Evolutionary conservation across 306 rosid genomes (phyloP), one percentile per base, ranked within the genome.

Genomic region (Purshia tridentata): DNA sequence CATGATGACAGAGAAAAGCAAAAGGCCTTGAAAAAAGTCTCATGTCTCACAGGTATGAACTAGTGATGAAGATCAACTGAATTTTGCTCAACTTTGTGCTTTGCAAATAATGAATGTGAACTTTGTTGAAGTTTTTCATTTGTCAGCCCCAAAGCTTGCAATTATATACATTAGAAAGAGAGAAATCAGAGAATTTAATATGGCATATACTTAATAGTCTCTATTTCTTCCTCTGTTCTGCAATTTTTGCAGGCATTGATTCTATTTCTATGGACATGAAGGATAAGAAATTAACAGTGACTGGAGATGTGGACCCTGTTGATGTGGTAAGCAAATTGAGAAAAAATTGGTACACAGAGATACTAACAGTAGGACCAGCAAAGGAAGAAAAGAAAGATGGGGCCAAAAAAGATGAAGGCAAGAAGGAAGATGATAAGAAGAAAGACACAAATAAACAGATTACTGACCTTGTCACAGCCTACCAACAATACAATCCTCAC

Each of bases 251-350:
- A 90, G 98, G 98, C 74, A 75, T 91, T 69, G 94, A 93, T 51
- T 89, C 97, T 4, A 85, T 93, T 49, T 82, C 89, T 14, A 78
- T 89, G 97, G 89, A 93, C 81, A 89, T 93, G 97, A 93, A 91
- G 48, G 96, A 89, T n/a, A 82, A 72, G 82, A 93, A 91, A 44
- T 35, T 93, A 49, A 93, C 96, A 0, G 91, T 93, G 19, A 66
- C 83, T 20, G 98, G 97, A 2, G 77, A 70, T 4, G 72, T 85
- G 49, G 97, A 93, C 68, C 97, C 96, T 0, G 91, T 91, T 3
- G 20, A 66, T 1, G 74, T 89, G 18, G 94, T 82, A 6, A 79
- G 65, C 65, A 93, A 91, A 53, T 29, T 91, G n/a, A 78, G 94
- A 73, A 93, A 91, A 74, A 13, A 49, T 48, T 93, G 97, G 96